Evolutionary conservation across 257 asterid genomes (phyloP).

Genomic region (Orobanche coerulescens): DNA sequence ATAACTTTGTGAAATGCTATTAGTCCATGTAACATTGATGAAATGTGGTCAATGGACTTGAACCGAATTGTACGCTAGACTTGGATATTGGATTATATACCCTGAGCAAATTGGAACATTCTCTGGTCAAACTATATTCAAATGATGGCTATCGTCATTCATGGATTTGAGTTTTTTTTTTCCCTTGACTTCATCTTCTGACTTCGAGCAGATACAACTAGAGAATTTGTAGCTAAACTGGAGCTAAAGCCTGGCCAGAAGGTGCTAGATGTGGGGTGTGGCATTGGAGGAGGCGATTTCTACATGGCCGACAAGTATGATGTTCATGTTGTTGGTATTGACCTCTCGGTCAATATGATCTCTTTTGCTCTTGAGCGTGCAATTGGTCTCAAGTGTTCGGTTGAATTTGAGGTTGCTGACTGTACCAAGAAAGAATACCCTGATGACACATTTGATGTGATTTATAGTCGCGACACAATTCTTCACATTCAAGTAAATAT

Average conservation of each 20-base stretch:
- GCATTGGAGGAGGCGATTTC: slow-evolving; percentile 97
- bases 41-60: not conserved
- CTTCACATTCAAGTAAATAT: slow-evolving; percentile 79
- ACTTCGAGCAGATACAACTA: slow-evolving; percentile 75
- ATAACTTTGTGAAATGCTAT: not conserved
- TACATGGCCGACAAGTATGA: slow-evolving; percentile 88
- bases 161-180: too few relatives aligned
- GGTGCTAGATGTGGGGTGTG: slow-evolving; percentile 96
- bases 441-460: slow-evolving; percentile 69
- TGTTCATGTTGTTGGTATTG: slow-evolving; percentile 90
- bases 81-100: not conserved
- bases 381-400: slow-evolving; percentile 78
- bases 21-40: not conserved
- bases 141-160: not conserved
- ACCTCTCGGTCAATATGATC: slow-evolving; percentile 86
- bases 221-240: slow-evolving; percentile 68
- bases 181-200: slow-evolving; percentile 1
- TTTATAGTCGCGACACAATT: slow-evolving; percentile 93
- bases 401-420: slow-evolving; percentile 97
- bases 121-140: not conserved
- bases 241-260: slow-evolving; percentile 87
- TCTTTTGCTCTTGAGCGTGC: slow-evolving; percentile 95
- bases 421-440: slow-evolving; percentile 86
- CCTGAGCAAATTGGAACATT: not conserved
- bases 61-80: not conserved